Evolutionary conservation across 768 basidiomycete species (phyloP), one percentile per base, ranked within the genome.

Genomic region (Rhodotorula diobovata): DNA sequence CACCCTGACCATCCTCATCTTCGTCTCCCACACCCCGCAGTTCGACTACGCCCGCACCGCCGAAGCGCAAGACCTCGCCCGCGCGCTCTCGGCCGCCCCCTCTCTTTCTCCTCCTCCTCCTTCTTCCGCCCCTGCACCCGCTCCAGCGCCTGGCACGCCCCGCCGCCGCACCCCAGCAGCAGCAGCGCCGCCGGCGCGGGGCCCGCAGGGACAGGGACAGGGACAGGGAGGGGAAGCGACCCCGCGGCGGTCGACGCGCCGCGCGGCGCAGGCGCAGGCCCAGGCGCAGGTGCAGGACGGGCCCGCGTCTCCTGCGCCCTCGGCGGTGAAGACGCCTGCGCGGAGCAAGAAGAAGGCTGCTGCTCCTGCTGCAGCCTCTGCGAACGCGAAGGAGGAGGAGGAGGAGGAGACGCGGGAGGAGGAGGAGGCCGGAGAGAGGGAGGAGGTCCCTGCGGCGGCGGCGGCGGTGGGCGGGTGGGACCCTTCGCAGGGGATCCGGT

Each of bases 1-100:
- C 10, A 35, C 34, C 20, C 55, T 6, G 7, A 14, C 34, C 37
- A 32, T 12, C 55, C 20, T 16, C 34, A 35, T 20, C 46, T 18
- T 37, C 28, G 30, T 23, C 28, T 28, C n/a, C 54, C 12, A 4
- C 9, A 28, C 5, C 15, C 6, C 21, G 11, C 34, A 70, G 68
- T 70, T 60, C 41, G 58, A 54, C 34, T 70, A 70, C 57, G 58
- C 68, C 21, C 46, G 68, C 48, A 34, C 15, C 15, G n/a, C 56
- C 39, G 56, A 64, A 35, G 62, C 62, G 4, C 48, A 59, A n/a
- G 2, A 81, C 84, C 12, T 85, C 88, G 70, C 90, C 92, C 82
- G 89, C 87, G 78, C 88, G 89, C 50, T 63, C 51, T 57, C 63
- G 12, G 35, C 50, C 0, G 23, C 61, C 1, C 61, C n/a, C n/a